Evolutionary conservation across 805 yeast genomes (phyloP).

Genomic region (Candida taoyuanica): DNA sequence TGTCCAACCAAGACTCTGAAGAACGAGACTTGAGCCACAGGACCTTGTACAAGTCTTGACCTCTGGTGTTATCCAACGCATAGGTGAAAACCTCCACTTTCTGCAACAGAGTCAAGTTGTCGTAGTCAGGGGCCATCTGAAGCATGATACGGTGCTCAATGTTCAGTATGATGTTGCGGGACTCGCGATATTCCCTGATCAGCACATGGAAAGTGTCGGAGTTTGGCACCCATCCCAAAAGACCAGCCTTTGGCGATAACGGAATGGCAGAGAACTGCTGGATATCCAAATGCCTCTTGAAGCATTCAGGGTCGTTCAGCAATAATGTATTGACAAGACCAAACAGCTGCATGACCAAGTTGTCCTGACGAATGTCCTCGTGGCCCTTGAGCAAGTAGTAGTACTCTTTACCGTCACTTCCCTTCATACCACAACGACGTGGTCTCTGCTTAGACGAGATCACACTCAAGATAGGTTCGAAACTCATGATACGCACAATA

Average conservation of each 20-base stretch:
- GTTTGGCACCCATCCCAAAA: constrained; percentile 96
- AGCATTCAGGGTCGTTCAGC: constrained; percentile 89
- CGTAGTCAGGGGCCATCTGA: constrained; percentile 97
- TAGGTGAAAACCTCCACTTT: constrained; percentile 96
- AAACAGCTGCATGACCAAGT: constrained; percentile 94
- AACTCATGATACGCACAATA: constrained; percentile 61
- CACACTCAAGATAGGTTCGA: constrained; percentile 81
- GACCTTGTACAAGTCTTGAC: constrained; percentile 93
- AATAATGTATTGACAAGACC: constrained; percentile 91
- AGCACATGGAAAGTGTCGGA: constrained; percentile 94
- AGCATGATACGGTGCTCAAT: constrained; percentile 94
- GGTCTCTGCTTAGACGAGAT: constrained; percentile 97
- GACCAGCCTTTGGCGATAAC: constrained; percentile 92
- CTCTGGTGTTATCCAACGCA: constrained; percentile 91
- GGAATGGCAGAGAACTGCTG: constrained; percentile 94
- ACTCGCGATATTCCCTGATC: constrained; percentile 88
- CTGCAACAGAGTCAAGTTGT: constrained; percentile 78
- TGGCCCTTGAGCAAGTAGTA: constrained; percentile 86
- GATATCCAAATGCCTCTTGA: constrained; percentile 90
- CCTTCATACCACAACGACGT: constrained; percentile 70
- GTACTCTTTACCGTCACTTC: constrained; percentile 90
- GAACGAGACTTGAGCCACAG: constrained; percentile 95
- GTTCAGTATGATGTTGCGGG: constrained; percentile 81
- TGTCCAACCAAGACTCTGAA: constrained; percentile 95
- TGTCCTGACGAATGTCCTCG: constrained; percentile 97